Percentiles rank a stretch among this genome's conserved stretches.
These are phyloP conservation scores for Aspergillus sclerotiicarbonarius DNA, from an alignment of 495 filamentous ascomycete genomes.

Conservation along the genomic window DNA sequence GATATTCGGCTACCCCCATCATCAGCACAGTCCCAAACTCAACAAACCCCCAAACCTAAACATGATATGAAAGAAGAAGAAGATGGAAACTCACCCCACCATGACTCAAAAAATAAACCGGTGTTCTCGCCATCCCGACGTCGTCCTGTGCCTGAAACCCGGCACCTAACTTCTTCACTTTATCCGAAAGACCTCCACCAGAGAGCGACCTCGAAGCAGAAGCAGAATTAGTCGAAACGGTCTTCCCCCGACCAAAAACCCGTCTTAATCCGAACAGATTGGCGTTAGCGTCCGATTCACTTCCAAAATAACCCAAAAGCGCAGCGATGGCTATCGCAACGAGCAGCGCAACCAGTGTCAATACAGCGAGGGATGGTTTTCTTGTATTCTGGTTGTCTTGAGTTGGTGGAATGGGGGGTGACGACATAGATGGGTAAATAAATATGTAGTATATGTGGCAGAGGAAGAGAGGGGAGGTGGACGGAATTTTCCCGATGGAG, in stretches of 20 bases:
- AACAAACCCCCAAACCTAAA: background rate
- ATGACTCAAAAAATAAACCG: slow-evolving; percentile 78
- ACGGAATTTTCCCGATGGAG: too few relatives aligned
- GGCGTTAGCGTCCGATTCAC: slow-evolving; percentile 18
- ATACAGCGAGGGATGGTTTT: slow-evolving; percentile 2
- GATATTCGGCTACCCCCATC: slow-evolving; percentile 57
- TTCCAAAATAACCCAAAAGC: background rate
- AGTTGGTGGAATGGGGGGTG: background rate
- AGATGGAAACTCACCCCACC: slow-evolving; percentile 59
- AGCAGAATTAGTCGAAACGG: slow-evolving; percentile 5
- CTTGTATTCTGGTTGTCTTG: background rate
- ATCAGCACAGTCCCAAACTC: background rate
- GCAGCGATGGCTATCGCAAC: slow-evolving; percentile 12
- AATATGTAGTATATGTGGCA: background rate
- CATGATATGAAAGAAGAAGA: background rate
- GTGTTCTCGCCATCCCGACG: slow-evolving; percentile 38
- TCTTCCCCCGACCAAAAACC: slow-evolving; percentile 9
- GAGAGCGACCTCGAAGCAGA: slow-evolving; percentile 2
- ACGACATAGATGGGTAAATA: slow-evolving; percentile 9
- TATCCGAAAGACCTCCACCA: background rate
- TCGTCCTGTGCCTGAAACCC: background rate
- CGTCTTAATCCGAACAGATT: slow-evolving; percentile 35
- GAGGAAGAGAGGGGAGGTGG: background rate
- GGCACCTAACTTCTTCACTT: background rate
- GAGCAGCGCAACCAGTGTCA: slow-evolving; percentile 8